Conservation (phyloP, 1,284 basidiomycete species). For the Leccinum fuscescens region DNA sequence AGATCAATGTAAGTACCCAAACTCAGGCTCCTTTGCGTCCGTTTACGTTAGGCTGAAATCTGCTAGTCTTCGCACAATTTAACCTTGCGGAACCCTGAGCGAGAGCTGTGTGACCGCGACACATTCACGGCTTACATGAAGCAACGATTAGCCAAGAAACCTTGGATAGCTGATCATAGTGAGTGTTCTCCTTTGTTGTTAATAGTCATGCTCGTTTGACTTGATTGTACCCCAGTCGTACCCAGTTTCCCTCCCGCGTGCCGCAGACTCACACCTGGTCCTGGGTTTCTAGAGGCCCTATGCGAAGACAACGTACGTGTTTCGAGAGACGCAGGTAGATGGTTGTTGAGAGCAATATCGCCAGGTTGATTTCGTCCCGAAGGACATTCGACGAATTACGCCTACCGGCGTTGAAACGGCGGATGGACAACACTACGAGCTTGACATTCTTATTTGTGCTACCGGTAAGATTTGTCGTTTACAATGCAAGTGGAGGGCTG, state of each 20-base stretch:
- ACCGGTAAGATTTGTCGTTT: slow-evolving; percentile 38
- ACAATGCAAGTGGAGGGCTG: background rate
- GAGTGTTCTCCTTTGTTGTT: slow-evolving; percentile 15
- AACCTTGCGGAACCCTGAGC: slow-evolving; percentile 43
- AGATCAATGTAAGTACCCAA: slow-evolving; percentile 44
- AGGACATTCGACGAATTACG: slow-evolving; percentile 49
- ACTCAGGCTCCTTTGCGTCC: background rate
- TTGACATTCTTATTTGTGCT: slow-evolving; percentile 61
- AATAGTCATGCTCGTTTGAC: background rate
- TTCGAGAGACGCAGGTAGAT: background rate
- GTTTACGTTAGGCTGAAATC: background rate
- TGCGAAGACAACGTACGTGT: slow-evolving; percentile 24
- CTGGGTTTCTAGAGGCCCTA: slow-evolving; percentile 59
- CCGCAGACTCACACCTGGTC: slow-evolving; percentile 61
- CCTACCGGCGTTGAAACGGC: slow-evolving; percentile 53
- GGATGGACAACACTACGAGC: slow-evolving; percentile 51
- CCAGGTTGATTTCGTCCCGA: slow-evolving; percentile 58
- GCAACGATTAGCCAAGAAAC: slow-evolving; percentile 49
- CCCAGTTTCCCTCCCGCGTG: slow-evolving; percentile 54
- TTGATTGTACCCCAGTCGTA: slow-evolving; percentile 40
- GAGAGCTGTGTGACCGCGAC: slow-evolving; percentile 39
- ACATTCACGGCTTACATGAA: slow-evolving; percentile 39
- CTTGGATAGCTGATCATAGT: slow-evolving; percentile 48
- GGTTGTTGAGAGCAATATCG: background rate
- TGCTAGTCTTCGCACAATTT: slow-evolving; percentile 46